These are phyloP conservation scores for Colletotrichum sp. DNA, from an alignment of 2,329 filamentous ascomycete genomes.

Conservation along the genomic window DNA sequence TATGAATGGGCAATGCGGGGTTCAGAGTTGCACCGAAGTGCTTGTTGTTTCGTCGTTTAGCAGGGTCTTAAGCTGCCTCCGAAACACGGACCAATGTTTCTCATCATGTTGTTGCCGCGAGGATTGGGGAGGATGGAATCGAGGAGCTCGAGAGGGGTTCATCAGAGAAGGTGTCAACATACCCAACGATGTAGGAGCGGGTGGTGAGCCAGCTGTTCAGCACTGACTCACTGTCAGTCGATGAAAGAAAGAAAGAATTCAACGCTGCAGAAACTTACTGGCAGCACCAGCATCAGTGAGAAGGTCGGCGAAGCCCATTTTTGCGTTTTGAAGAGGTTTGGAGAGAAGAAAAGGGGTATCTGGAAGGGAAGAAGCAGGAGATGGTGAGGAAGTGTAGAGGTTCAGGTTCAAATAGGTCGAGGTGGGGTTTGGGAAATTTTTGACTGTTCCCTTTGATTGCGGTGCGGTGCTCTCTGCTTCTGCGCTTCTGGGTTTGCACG, in stretches of 20 bases:
- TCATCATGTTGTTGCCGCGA: constrained; percentile 67
- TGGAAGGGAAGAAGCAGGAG: constrained; percentile 32
- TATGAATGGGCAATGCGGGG: not conserved
- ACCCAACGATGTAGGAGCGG: constrained; percentile 85
- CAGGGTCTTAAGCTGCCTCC: constrained; percentile 92
- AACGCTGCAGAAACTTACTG: constrained; percentile 41
- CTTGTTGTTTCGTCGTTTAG: constrained; percentile 78
- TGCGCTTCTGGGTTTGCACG: constrained; percentile 11
- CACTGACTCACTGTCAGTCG: constrained; percentile 50
- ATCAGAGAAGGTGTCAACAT: constrained; percentile 45
- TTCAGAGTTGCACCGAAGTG: constrained; percentile 77
- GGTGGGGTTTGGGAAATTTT: constrained; percentile 49
- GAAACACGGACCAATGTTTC: constrained; percentile 95
- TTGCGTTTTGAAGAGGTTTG: constrained; percentile 35
- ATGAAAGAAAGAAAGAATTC: constrained; percentile 24
- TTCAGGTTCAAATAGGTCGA: constrained; percentile 26
- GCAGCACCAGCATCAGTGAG: constrained; percentile 66
- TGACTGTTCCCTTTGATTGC: constrained; percentile 27
- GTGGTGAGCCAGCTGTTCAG: constrained; percentile 77
- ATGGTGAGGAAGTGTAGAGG: constrained; percentile 15
- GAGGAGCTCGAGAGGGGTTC: not conserved
- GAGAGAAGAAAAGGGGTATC: constrained; percentile 28
- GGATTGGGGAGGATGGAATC: not conserved
- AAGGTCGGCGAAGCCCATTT: constrained; percentile 75
- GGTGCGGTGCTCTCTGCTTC: constrained; percentile 19